A percentile compares a stretch with the other conserved stretches of the same genome.
These are phyloP conservation scores for Oryza meyeriana DNA, from an alignment of 176 grass and related monocot species.

Conservation along the genomic window DNA sequence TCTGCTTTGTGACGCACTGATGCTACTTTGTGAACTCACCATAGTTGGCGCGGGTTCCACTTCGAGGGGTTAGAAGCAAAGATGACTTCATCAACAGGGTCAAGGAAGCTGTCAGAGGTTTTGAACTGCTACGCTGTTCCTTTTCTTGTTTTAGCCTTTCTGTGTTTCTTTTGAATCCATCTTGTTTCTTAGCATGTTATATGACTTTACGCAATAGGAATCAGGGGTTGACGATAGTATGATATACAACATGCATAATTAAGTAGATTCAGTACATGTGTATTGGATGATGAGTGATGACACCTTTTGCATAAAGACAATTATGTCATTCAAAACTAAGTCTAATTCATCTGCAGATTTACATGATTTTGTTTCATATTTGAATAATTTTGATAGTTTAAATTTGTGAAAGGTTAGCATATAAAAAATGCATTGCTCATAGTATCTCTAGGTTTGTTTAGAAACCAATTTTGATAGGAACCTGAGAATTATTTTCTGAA, in stretches of 20 bases:
- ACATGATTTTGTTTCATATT: not conserved
- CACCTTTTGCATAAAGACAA: not conserved
- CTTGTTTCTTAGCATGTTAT: not conserved
- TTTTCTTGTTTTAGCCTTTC: not conserved
- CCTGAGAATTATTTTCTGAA: not conserved
- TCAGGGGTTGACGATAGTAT: not conserved
- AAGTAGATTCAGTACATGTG: not conserved
- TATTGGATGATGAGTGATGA: not conserved
- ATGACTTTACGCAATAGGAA: not conserved
- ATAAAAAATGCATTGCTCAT: not conserved
- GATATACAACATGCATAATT: not conserved
- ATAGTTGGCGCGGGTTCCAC: constrained; percentile 56
- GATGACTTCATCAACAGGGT: constrained; percentile 59
- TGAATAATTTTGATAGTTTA: not conserved
- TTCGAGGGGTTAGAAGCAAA: constrained; percentile 69
- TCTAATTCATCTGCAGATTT: not conserved
- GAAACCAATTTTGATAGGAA: not conserved
- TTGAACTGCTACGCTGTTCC: not conserved
- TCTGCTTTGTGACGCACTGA: constrained; percentile 26
- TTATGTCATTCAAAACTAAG: not conserved
- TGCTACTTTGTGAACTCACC: not conserved
- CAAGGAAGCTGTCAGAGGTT: constrained; percentile 63
- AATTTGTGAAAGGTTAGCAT: not conserved
- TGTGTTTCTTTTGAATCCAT: not conserved
- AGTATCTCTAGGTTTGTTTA: not conserved